Evolutionary conservation across 2,329 filamentous ascomycete species (phyloP).

Genomic region (Scedosporium aurantiacum): DNA sequence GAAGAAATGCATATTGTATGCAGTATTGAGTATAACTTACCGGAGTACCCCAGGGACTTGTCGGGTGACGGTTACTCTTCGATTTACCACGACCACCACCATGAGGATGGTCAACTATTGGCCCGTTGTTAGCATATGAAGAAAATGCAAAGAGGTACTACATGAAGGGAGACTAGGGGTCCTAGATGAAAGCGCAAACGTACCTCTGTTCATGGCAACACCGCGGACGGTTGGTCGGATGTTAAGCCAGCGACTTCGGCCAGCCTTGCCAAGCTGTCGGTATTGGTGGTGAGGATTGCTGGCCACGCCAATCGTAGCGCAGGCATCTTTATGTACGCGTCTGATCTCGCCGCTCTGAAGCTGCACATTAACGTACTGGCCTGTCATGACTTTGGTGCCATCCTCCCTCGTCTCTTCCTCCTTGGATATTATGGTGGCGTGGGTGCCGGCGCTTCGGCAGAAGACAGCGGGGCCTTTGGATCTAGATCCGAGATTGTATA

Average conservation of each 20-base stretch:
- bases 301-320: slow-evolving; percentile 84
- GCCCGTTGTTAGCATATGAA: neutral
- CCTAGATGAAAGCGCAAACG: slow-evolving; percentile 16
- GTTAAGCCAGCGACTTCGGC: slow-evolving; percentile 84
- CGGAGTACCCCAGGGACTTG: slow-evolving; percentile 91
- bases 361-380: slow-evolving; percentile 71
- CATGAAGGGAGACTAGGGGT: neutral
- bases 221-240: slow-evolving; percentile 92
- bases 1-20: neutral
- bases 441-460: slow-evolving; percentile 89
- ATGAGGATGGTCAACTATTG: slow-evolving; percentile 86
- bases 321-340: slow-evolving; percentile 81
- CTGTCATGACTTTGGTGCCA: slow-evolving; percentile 50
- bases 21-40: slow-evolving; percentile 45
- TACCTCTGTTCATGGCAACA: slow-evolving; percentile 95
- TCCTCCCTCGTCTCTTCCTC: slow-evolving; percentile 60
- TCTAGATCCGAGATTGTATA: slow-evolving; percentile 79
- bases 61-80: slow-evolving; percentile 92
- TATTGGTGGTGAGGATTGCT: slow-evolving; percentile 93
- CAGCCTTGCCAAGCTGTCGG: slow-evolving; percentile 85
- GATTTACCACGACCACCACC: slow-evolving; percentile 98
- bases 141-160: neutral
- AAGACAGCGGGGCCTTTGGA: slow-evolving; percentile 71
- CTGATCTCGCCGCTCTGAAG: slow-evolving; percentile 90
- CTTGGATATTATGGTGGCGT: slow-evolving; percentile 79